A percentile compares a stretch with the other conserved stretches of the same genome.
These are phyloP conservation scores for Bacterosira constricta DNA, from an alignment of 108 stramenopile genomes.

Conservation along the genomic window DNA sequence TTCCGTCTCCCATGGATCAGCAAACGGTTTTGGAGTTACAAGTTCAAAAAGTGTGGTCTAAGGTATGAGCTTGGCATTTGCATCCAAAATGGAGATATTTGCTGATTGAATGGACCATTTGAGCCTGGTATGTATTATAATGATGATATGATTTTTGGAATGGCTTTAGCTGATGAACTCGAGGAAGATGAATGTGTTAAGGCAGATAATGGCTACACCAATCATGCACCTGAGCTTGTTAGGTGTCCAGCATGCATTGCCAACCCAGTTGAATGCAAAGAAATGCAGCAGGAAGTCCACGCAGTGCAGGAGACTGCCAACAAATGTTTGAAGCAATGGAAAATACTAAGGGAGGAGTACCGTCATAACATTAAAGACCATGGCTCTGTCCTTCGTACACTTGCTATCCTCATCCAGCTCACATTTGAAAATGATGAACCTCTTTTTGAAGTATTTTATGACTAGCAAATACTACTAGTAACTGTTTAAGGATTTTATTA, in stretches of 20 bases:
- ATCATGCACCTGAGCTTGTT: not conserved
- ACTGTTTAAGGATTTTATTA: too few species aligned
- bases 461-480: too few species aligned
- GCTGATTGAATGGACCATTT: constrained; percentile 35
- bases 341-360: not conserved
- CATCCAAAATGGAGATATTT: constrained; percentile 16
- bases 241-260: not conserved
- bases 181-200: constrained; percentile 14
- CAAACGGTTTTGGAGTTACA: not conserved
- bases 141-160: constrained; percentile 29
- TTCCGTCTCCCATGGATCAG: constrained; percentile 4
- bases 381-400: not conserved
- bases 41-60: constrained; percentile 19
- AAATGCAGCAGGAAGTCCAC: not conserved
- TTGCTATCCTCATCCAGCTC: constrained; percentile 10
- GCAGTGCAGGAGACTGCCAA: constrained; percentile 40
- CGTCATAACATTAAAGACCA: constrained; percentile 1
- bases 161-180: not conserved
- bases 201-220: constrained; percentile 33
- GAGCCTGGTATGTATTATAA: constrained; percentile 6
- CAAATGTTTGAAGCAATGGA: constrained; percentile 31
- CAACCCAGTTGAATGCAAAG: not conserved
- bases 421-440: constrained; percentile 5
- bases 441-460: too few species aligned
- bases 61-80: constrained; percentile 27